These are phyloP conservation scores for Wickerhamomyces sp. DNA, from an alignment of 1,139 yeast species.

Conservation along the genomic window DNA sequence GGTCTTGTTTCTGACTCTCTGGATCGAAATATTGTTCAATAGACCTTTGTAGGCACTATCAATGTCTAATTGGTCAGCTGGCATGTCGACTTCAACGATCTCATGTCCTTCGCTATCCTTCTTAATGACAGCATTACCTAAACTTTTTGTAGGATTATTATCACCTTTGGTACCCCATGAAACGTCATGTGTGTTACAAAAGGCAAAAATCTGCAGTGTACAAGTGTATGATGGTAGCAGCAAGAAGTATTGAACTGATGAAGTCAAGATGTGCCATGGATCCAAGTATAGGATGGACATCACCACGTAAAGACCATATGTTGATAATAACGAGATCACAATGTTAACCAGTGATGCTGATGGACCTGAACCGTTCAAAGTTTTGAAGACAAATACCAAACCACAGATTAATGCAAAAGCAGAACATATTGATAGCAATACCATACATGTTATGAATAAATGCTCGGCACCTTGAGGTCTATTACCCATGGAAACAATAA, in stretches of 20 bases:
- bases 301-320: slow-evolving; percentile 81
- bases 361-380: slow-evolving; percentile 41
- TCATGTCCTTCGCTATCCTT: slow-evolving; percentile 50
- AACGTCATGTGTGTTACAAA: slow-evolving; percentile 93
- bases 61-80: slow-evolving; percentile 84
- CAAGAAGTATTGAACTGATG: slow-evolving; percentile 78
- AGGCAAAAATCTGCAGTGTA: slow-evolving; percentile 88
- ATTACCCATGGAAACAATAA: slow-evolving; percentile 91
- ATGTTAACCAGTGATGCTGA: slow-evolving; percentile 64
- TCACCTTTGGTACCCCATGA: slow-evolving; percentile 99
- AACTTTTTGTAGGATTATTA: slow-evolving; percentile 60
- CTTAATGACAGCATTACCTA: slow-evolving; percentile 59
- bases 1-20: slow-evolving; percentile 60
- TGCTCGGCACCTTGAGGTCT: slow-evolving; percentile 88
- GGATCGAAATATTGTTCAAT: slow-evolving; percentile 66
- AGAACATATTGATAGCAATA: slow-evolving; percentile 72
- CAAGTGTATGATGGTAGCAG: slow-evolving; percentile 90
- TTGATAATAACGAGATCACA: slow-evolving; percentile 80
- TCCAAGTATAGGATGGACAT: slow-evolving; percentile 81
- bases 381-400: slow-evolving; percentile 64
- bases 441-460: slow-evolving; percentile 67
- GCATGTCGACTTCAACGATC: slow-evolving; percentile 80
- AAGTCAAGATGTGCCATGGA: slow-evolving; percentile 91
- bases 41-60: slow-evolving; percentile 84
- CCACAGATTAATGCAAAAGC: slow-evolving; percentile 81